Conservation (phyloP, 2,329 filamentous ascomycete genomes). For the Amauroascus verrucosus region DNA sequence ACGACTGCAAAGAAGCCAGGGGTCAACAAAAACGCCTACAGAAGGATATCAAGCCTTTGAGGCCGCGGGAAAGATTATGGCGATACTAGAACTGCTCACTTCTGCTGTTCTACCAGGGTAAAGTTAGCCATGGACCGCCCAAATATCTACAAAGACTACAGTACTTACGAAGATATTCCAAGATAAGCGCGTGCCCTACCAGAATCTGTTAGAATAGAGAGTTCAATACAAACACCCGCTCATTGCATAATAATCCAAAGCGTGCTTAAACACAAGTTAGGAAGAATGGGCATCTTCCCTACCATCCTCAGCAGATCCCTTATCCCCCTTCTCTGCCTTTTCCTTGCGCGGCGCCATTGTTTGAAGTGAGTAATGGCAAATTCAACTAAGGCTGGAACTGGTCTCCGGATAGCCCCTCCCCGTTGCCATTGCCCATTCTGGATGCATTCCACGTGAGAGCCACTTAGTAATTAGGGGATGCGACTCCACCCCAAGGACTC, state of each 20-base stretch:
- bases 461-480: background rate
- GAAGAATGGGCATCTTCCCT: background rate
- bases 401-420: background rate
- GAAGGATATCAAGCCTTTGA: too few relatives aligned
- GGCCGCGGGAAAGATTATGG: background rate
- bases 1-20: constrained; percentile 30
- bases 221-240: background rate
- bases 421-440: background rate
- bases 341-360: constrained; percentile 34
- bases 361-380: background rate
- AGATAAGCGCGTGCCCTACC: constrained; percentile 35
- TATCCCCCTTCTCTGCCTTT: constrained; percentile 26
- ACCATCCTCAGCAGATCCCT: constrained; percentile 24
- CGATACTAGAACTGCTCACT: constrained; percentile 26
- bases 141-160: background rate
- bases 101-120: constrained; percentile 36
- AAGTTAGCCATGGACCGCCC: background rate
- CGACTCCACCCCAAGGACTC: background rate
- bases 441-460: background rate
- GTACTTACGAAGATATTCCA: constrained; percentile 42
- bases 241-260: too few relatives aligned
- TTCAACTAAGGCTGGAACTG: background rate
- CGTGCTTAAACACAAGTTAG: too few relatives aligned
- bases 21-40: background rate
- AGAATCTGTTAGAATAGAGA: constrained; percentile 15